A percentile compares a stretch with the other conserved stretches of the same genome.
These are phyloP conservation scores for Nelumbo lutea DNA, from an alignment of 164 flowering plant genomes.

Conservation along the genomic window DNA sequence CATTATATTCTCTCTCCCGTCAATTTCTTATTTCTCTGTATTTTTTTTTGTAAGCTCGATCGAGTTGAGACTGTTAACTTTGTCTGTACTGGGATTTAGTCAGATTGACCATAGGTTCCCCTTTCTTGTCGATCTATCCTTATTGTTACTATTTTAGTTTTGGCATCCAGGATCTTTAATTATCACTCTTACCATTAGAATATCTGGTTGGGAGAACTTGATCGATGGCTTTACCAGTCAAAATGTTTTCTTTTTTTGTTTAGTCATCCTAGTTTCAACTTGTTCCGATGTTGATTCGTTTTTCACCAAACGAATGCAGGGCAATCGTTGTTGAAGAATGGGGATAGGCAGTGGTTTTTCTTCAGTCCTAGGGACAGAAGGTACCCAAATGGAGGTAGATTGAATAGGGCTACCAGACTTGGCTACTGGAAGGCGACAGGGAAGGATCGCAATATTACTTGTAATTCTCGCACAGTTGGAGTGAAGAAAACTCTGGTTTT, in stretches of 20 bases:
- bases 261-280: neutral
- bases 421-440: constrained; percentile 99
- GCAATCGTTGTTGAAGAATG: constrained; percentile 49
- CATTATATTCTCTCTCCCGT: neutral
- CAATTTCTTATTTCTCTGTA: neutral
- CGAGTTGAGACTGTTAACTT: neutral
- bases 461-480: constrained; percentile 61
- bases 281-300: neutral
- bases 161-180: neutral
- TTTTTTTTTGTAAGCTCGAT: neutral
- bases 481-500: constrained; percentile 81
- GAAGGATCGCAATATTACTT: constrained; percentile 62
- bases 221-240: neutral
- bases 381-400: constrained; percentile 78
- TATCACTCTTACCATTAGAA: neutral
- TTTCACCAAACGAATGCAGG: constrained; percentile 21
- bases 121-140: neutral
- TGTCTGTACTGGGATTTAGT: neutral
- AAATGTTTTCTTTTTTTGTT: neutral
- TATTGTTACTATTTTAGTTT: too few relatives aligned
- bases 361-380: constrained; percentile 84
- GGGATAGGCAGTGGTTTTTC: constrained; percentile 93
- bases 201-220: neutral
- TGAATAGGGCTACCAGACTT: constrained; percentile 67
- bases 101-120: neutral